Base-by-base conservation (phyloP, 331 rosid species). In the Acacia pycnantha region DNA sequence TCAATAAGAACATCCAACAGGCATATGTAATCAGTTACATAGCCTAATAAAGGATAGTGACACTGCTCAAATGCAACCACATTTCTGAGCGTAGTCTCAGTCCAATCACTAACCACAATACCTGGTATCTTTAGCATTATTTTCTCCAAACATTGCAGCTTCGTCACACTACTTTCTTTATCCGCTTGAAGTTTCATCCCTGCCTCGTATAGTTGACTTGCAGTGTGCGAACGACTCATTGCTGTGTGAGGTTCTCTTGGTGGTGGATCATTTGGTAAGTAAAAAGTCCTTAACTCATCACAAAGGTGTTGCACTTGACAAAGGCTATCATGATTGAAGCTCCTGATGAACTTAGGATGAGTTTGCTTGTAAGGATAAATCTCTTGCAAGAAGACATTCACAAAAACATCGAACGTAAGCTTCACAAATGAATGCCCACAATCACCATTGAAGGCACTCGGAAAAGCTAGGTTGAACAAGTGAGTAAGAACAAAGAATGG, bases 401-500 rank as follows among this genome's bases (percentile, higher is more conserved):
- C 15, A 58, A 58, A 81, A 50, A 65, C 76, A 9, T 50, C 2
- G 53, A 50, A 74, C 33, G 80, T 51, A 51, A 81, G 21, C 5
- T 37, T 10, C 66, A 65, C 22, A 81, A 74, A 81, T 4, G 84
- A 50, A 16, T 15, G 58, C 8, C 16, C 21, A 48, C 21, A 11
- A 48, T 24, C 31, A 58, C 66, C 15, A 11, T 58, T 9, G 31
- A 22, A 22, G 66, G 33, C 66, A 24, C 19, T 35, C 3, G 75
- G 68, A 22, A 18, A n/a, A 19, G 84, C 74, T 10, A 13, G 43
- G 27, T 80, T 13, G 59, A 47, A 81, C 3, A 81, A 11, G 21
- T 10, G 11, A 14, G 44, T 15, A 5, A 82, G 81, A 53, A 82
- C 71, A 67, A 53, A 75, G 21, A 74, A 82, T 48, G 76, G 84